A percentile compares a stretch with the other conserved stretches of the same genome.
phyloP scores from a whole-genome alignment of 2,329 filamentous ascomycete species.

The Capronia americana region DNA sequence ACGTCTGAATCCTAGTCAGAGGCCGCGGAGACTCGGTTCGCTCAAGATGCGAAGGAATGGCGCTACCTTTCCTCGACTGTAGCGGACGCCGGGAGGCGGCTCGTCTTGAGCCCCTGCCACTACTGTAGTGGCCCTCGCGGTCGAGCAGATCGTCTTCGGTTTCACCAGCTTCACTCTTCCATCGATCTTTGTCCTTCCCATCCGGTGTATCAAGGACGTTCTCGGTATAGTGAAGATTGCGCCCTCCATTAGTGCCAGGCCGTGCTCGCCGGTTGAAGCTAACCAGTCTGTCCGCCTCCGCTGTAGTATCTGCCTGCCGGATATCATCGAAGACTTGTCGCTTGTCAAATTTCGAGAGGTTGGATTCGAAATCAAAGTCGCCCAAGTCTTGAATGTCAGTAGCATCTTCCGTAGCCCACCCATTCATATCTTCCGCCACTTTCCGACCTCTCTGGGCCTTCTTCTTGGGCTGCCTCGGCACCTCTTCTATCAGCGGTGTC shows the following conservation, averaged over 20 bases:
- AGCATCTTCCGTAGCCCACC: constrained; percentile 95
- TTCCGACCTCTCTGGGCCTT: constrained; percentile 55
- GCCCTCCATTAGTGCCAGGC: constrained; percentile 76
- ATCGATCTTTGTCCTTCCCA: constrained; percentile 49
- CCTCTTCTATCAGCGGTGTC: constrained; percentile 70
- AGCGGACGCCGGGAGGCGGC: constrained; percentile 49
- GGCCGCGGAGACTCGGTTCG: constrained; percentile 39
- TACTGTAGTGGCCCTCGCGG: constrained; percentile 52
- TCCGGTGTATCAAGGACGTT: constrained; percentile 77
- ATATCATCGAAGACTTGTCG: constrained; percentile 90
- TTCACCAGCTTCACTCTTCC: constrained; percentile 79
- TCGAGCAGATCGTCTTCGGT: constrained; percentile 50
- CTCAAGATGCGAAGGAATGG: constrained; percentile 47
- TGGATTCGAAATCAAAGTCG: constrained; percentile 91
- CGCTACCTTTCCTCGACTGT: constrained; percentile 53
- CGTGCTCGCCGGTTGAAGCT: constrained; percentile 76
- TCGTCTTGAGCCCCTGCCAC: constrained; percentile 54
- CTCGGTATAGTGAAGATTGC: constrained; percentile 89
- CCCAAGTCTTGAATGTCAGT: constrained; percentile 92
- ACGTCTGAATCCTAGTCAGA: constrained; percentile 42
- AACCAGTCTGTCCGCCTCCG: constrained; percentile 89
- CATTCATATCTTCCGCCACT: constrained; percentile 68
- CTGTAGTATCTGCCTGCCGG: constrained; percentile 81
- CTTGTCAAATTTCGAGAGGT: constrained; percentile 94
- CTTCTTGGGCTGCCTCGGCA: constrained; percentile 54